A percentile compares a stretch with the other conserved stretches of the same genome.
These are phyloP conservation scores for Aegilops umbellulata DNA, from an alignment of 176 grass and related monocot species.

Conservation along the genomic window DNA sequence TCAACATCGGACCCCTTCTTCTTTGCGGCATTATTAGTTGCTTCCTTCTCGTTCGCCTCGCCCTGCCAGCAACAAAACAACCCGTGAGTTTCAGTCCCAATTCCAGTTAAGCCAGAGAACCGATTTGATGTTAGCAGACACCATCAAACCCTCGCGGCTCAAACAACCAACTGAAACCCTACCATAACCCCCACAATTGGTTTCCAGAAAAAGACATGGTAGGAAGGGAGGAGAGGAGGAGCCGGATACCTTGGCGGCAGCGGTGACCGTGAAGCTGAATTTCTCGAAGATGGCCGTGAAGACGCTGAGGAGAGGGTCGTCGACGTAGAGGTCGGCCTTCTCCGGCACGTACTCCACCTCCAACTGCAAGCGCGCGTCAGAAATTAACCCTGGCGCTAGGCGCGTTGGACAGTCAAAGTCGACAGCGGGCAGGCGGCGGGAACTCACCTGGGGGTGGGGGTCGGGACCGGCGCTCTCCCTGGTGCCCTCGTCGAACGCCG, in stretches of 20 bases:
- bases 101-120: too few species aligned
- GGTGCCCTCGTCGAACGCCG: neutral
- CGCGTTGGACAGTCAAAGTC: too few species aligned
- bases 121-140: too few species aligned
- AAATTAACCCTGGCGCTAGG: too few species aligned
- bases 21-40: too few species aligned
- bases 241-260: constrained; percentile 38
- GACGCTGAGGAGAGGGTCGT: constrained; percentile 47
- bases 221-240: neutral
- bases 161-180: constrained; percentile 15
- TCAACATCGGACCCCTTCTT: neutral
- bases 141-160: constrained; percentile 23
- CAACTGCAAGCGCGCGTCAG: constrained; percentile 21
- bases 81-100: too few species aligned
- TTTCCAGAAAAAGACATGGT: neutral
- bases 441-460: constrained; percentile 30
- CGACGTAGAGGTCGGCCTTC: constrained; percentile 59
- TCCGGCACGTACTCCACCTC: constrained; percentile 92
- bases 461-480: constrained; percentile 26
- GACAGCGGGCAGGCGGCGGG: too few species aligned
- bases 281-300: constrained; percentile 82
- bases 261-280: constrained; percentile 57
- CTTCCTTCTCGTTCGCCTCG: neutral
- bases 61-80: neutral
- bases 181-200: neutral